Conservation (phyloP, 1,284 basidiomycete genomes). For the Coniferiporia weirii region DNA sequence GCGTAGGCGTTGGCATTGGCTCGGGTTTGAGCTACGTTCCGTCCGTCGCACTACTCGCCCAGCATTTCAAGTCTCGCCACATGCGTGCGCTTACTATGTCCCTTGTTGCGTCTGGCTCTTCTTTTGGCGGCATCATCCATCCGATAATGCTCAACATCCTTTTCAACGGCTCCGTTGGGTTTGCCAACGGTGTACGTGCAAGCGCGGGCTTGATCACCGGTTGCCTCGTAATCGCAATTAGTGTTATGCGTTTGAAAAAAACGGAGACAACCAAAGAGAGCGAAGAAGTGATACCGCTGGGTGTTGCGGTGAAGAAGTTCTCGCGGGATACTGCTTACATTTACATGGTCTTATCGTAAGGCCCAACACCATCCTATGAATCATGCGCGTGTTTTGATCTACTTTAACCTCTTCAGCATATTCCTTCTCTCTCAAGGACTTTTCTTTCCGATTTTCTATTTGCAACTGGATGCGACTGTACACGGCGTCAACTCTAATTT, state of each 20-base stretch:
- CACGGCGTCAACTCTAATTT: slow-evolving; percentile 17
- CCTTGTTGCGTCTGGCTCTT: slow-evolving; percentile 44
- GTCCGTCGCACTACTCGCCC: slow-evolving; percentile 17
- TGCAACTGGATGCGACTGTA: slow-evolving; percentile 36
- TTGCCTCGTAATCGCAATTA: slow-evolving; percentile 25
- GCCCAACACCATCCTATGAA: background rate
- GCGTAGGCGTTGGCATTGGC: slow-evolving; percentile 21
- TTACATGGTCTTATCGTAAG: background rate
- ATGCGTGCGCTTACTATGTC: slow-evolving; percentile 44
- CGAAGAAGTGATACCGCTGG: slow-evolving; percentile 23
- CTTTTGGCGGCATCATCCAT: slow-evolving; percentile 45
- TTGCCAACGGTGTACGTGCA: slow-evolving; percentile 26
- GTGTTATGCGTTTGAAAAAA: slow-evolving; percentile 27
- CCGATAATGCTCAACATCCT: slow-evolving; percentile 45
- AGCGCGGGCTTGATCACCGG: slow-evolving; percentile 25
- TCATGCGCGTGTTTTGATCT: background rate
- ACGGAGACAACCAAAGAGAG: slow-evolving; percentile 19
- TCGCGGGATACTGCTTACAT: slow-evolving; percentile 8
- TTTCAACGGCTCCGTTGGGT: slow-evolving; percentile 22
- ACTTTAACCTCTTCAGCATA: slow-evolving; percentile 25
- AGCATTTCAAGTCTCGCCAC: slow-evolving; percentile 18
- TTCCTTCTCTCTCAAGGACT: slow-evolving; percentile 31
- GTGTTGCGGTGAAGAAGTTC: slow-evolving; percentile 5
- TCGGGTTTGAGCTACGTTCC: slow-evolving; percentile 21
- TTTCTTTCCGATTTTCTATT: slow-evolving; percentile 43